These are phyloP conservation scores for Haplographium delicatum DNA, from an alignment of 495 filamentous ascomycete genomes.

Conservation along the genomic window DNA sequence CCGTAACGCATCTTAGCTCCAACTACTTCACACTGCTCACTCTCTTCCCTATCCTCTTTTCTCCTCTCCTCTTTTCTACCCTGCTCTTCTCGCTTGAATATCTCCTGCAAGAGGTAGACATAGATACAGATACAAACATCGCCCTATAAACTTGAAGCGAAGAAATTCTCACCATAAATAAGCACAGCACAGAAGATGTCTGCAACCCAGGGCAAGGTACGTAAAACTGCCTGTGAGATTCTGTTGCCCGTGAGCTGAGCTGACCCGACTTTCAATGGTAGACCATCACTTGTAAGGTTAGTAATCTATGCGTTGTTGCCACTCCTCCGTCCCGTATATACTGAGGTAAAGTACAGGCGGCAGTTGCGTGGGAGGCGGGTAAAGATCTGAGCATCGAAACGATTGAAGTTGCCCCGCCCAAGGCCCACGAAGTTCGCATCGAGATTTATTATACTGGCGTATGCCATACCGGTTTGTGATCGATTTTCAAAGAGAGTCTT, in stretches of 20 bases:
- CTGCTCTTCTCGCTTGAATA: not conserved
- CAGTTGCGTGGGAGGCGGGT: constrained; percentile 92
- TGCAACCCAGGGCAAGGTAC: constrained; percentile 13
- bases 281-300: constrained; percentile 72
- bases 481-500: not conserved
- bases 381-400: constrained; percentile 85
- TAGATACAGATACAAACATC: not conserved
- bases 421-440: constrained; percentile 92
- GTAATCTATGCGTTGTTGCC: constrained; percentile 8
- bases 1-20: no score
- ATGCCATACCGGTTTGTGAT: constrained; percentile 81
- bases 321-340: not conserved
- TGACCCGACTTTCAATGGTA: no score
- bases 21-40: no score
- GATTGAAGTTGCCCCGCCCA: constrained; percentile 87
- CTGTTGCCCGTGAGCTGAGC: no score
- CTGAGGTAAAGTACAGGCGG: constrained; percentile 53
- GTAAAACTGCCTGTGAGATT: not conserved
- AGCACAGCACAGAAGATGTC: no score
- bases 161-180: no score
- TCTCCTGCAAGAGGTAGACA: not conserved
- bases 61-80: no score
- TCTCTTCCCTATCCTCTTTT: no score
- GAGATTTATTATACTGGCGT: constrained; percentile 96
- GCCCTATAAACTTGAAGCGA: not conserved